Evolutionary conservation across 768 basidiomycete genomes (phyloP).

Genomic region (Kwoniella shandongensis): DNA sequence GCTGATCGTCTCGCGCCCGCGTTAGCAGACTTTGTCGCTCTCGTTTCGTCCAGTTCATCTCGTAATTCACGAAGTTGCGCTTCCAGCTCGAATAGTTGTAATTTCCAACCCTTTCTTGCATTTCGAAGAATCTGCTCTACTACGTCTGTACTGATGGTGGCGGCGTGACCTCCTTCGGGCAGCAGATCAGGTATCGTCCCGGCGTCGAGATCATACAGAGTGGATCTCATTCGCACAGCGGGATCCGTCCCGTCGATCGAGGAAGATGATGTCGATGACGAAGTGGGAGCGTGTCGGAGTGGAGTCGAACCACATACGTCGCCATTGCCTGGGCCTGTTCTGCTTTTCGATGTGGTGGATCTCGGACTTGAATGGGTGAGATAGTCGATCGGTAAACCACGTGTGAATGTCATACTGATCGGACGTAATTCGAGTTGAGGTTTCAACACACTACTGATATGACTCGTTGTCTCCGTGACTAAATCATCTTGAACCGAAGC

Average conservation of each 20-base stretch:
- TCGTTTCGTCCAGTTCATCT: conserved; percentile 14
- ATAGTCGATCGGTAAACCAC: conserved; percentile 33
- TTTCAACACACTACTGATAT: neutral
- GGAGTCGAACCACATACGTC: too few relatives aligned
- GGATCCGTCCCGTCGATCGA: too few relatives aligned
- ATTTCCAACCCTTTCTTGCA: conserved; percentile 21
- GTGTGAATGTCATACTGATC: conserved; percentile 37
- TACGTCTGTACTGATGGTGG: too few relatives aligned
- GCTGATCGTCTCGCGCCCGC: too few relatives aligned
- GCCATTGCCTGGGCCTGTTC: too few relatives aligned
- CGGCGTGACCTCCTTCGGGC: too few relatives aligned
- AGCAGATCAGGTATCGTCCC: too few relatives aligned
- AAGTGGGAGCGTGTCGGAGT: too few relatives aligned
- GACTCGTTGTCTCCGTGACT: neutral
- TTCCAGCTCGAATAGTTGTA: conserved; percentile 35
- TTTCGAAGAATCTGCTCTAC: conserved; percentile 21
- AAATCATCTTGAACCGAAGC: neutral
- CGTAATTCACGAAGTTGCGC: conserved; percentile 29
- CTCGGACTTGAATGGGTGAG: conserved; percentile 16
- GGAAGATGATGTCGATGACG: too few relatives aligned
- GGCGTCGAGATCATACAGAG: too few relatives aligned
- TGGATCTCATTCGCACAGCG: too few relatives aligned
- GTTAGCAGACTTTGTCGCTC: conserved; percentile 5
- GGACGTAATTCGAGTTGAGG: conserved; percentile 41
- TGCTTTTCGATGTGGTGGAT: too few relatives aligned